A percentile compares a stretch with the other conserved stretches of the same genome.
Conservation (phyloP, 2,329 filamentous ascomycete species). For the Hymenoscyphus albidus region DNA sequence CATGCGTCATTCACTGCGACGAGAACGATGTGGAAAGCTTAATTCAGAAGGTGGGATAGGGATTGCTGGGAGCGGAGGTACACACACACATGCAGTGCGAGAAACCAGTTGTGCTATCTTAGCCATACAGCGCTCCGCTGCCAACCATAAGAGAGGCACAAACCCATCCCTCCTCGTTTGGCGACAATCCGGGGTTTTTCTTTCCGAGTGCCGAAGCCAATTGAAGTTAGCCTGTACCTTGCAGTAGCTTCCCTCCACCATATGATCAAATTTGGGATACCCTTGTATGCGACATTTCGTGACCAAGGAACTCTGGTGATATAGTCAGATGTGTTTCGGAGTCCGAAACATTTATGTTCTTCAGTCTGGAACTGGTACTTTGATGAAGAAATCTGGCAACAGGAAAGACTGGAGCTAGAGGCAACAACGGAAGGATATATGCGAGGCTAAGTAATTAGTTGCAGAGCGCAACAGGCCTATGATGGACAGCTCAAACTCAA, state of each 20-base stretch:
- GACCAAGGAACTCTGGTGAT: neutral
- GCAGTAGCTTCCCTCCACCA: neutral
- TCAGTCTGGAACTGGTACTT: no score
- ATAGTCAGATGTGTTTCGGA: neutral
- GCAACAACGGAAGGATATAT: no score
- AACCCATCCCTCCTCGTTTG: neutral
- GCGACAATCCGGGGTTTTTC: conserved; percentile 4
- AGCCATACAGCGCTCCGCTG: neutral
- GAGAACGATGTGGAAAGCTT: conserved; percentile 10
- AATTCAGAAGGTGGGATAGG: conserved; percentile 15
- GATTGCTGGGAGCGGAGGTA: no score
- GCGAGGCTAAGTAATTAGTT: no score
- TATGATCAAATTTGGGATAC: neutral
- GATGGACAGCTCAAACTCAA: no score
- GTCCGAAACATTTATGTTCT: neutral
- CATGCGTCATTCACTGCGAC: conserved; percentile 9
- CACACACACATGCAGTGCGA: conserved; percentile 6
- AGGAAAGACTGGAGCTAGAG: no score
- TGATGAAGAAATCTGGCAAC: no score
- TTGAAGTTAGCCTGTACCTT: conserved; percentile 3
- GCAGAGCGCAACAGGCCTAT: no score
- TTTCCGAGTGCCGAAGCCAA: conserved; percentile 3
- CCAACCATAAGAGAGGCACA: neutral
- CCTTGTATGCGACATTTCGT: neutral
- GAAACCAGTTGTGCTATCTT: neutral